These are phyloP conservation scores for Xerophyta viscosa DNA, from an alignment of 106 monocot species.

Conservation along the genomic window DNA sequence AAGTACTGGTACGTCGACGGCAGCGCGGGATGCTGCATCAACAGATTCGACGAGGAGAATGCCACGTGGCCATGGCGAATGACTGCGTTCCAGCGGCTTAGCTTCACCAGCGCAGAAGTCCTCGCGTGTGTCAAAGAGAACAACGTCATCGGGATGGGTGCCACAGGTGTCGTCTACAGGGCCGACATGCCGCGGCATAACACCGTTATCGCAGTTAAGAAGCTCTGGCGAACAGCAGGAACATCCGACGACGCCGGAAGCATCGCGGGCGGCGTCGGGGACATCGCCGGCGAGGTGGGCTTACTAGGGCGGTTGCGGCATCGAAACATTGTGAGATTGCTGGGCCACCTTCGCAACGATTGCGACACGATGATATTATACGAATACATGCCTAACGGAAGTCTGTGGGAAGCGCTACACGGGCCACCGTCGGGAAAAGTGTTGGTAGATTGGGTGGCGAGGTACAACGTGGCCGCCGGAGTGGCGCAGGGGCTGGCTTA, in stretches of 20 bases:
- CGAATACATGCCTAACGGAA: constrained; percentile 85
- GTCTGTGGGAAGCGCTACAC: constrained; percentile 80
- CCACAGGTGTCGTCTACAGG: constrained; percentile 82
- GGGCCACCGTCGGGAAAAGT: constrained; percentile 24
- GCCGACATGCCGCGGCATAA: constrained; percentile 59
- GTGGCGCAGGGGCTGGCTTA: constrained; percentile 81
- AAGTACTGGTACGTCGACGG: constrained; percentile 34
- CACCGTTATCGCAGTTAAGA: constrained; percentile 67
- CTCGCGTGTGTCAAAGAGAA: constrained; percentile 69
- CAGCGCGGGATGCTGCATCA: constrained; percentile 16
- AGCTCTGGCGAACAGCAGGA: constrained; percentile 47
- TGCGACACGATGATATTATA: constrained; percentile 71
- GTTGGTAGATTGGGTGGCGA: constrained; percentile 71
- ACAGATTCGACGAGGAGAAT: constrained; percentile 28
- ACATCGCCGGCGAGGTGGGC: constrained; percentile 38
- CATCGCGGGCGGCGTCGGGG: background rate
- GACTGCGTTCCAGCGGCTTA: constrained; percentile 78
- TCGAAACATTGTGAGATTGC: constrained; percentile 70
- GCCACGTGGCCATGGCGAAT: constrained; percentile 80
- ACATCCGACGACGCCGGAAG: constrained; percentile 1
- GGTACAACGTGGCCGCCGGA: constrained; percentile 75
- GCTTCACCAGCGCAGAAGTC: constrained; percentile 67
- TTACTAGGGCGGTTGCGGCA: constrained; percentile 72
- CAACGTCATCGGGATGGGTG: constrained; percentile 87
- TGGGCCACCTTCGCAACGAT: constrained; percentile 82